Conservation (phyloP, 78 protist species). For the Andalucia godoyi region DNA sequence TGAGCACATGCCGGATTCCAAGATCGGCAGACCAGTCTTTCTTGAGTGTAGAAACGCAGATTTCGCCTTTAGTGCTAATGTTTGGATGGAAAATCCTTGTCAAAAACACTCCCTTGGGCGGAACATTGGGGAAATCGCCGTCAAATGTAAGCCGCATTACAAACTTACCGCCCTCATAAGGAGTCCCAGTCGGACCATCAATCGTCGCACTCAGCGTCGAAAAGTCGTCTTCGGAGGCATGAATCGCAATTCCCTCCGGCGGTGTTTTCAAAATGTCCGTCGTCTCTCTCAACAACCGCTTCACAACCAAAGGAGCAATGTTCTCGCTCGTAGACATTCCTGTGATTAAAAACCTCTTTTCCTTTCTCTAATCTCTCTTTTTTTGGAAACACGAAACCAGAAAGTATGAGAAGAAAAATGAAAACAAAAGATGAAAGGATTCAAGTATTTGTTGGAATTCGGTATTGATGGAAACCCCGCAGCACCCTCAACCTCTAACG, state of each 20-base stretch:
- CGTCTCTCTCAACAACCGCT: not conserved
- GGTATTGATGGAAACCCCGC: too few species aligned
- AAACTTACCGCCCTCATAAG: conserved; percentile 91
- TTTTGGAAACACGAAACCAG: too few species aligned
- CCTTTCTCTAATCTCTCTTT: too few species aligned
- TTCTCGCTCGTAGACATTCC: too few species aligned
- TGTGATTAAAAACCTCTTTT: too few species aligned
- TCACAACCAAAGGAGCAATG: too few species aligned
- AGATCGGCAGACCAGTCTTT: conserved; percentile 88
- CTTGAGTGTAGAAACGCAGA: conserved; percentile 94
- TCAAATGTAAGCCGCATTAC: conserved; percentile 53
- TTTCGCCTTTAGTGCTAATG: conserved; percentile 86
- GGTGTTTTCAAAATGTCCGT: not conserved
- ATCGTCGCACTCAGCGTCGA: conserved; percentile 66
- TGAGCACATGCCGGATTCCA: conserved; percentile 72
- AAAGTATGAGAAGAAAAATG: too few species aligned
- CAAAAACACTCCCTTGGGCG: conserved; percentile 89
- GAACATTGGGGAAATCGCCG: conserved; percentile 73
- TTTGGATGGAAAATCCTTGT: conserved; percentile 97
- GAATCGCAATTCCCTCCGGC: conserved; percentile 3
- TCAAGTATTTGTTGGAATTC: too few species aligned
- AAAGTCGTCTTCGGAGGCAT: conserved; percentile 50
- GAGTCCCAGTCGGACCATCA: conserved; percentile 89
- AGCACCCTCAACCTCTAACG: too few species aligned
- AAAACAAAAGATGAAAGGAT: too few species aligned